A percentile compares a stretch with the other conserved stretches of the same genome.
Conservation (phyloP, 2,329 filamentous ascomycete species). For the Fusarium multiceps region DNA sequence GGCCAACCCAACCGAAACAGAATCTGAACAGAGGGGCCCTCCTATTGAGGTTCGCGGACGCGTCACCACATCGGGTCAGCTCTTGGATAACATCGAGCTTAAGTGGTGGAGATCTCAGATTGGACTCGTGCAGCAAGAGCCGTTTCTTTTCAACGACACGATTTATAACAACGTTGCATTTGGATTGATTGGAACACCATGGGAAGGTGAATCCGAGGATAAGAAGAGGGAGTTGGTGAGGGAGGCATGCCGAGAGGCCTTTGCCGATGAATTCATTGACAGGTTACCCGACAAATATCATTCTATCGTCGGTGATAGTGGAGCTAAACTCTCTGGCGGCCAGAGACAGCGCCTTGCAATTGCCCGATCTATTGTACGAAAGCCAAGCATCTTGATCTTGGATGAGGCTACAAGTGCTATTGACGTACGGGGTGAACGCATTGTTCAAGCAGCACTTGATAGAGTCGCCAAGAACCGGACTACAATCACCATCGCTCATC, state of each 20-base stretch:
- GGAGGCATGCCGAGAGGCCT: constrained; percentile 73
- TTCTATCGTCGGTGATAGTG: constrained; percentile 77
- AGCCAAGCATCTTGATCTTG: constrained; percentile 77
- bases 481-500: constrained; percentile 79
- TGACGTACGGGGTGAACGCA: constrained; percentile 64
- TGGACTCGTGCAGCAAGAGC: constrained; percentile 75
- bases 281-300: constrained; percentile 61
- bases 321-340: constrained; percentile 83
- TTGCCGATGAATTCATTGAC: constrained; percentile 76
- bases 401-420: constrained; percentile 81
- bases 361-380: constrained; percentile 77
- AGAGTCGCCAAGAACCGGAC: constrained; percentile 71
- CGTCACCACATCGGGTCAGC: constrained; percentile 64
- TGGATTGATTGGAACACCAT: constrained; percentile 65
- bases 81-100: constrained; percentile 68
- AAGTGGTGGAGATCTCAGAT: constrained; percentile 73
- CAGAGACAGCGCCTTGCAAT: constrained; percentile 87
- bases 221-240: constrained; percentile 69
- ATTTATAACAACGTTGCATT: constrained; percentile 72
- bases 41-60: constrained; percentile 58
- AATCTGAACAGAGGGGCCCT: constrained; percentile 54
- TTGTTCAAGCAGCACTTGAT: constrained; percentile 74
- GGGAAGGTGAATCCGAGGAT: constrained; percentile 64
- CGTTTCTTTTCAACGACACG: constrained; percentile 74
- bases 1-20: constrained; percentile 46